Percentiles rank a stretch among this genome's conserved stretches.
Conservation (phyloP, 2,329 filamentous ascomycete genomes). For the Akanthomyces lecanii region DNA sequence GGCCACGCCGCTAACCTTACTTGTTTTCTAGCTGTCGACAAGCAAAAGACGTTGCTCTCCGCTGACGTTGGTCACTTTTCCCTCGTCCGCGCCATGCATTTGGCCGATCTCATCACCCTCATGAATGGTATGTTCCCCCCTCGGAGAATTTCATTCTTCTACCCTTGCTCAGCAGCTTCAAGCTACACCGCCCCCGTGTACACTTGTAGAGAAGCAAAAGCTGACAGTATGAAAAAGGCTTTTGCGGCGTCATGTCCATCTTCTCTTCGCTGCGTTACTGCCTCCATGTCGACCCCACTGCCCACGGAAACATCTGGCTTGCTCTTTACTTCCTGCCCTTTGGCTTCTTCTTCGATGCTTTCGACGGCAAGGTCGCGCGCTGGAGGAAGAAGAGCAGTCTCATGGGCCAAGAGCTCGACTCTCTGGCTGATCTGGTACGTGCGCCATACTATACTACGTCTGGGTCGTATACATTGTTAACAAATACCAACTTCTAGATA, state of each 20-base stretch:
- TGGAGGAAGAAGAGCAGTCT: conserved; percentile 96
- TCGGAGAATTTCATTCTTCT: background rate
- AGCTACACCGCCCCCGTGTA: background rate
- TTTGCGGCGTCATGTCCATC: conserved; percentile 91
- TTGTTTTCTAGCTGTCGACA: conserved; percentile 55
- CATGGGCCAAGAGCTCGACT: conserved; percentile 98
- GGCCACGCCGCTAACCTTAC: background rate
- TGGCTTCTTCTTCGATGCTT: conserved; percentile 94
- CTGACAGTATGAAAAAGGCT: conserved; percentile 43
- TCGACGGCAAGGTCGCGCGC: conserved; percentile 93
- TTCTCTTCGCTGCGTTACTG: conserved; percentile 94
- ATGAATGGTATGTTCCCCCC: conserved; percentile 56
- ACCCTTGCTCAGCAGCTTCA: background rate
- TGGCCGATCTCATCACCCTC: conserved; percentile 80
- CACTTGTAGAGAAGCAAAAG: conserved; percentile 7
- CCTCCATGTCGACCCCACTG: conserved; percentile 59
- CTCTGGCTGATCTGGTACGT: conserved; percentile 84
- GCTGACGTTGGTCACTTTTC: conserved; percentile 71
- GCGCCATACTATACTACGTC: background rate
- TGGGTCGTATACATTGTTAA: background rate
- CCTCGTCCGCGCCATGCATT: conserved; percentile 64
- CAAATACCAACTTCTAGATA: conserved; percentile 52
- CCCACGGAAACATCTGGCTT: conserved; percentile 69
- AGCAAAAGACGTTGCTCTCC: conserved; percentile 70
- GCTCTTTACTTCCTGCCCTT: conserved; percentile 87